Evolutionary conservation across 2,329 filamentous ascomycete genomes (phyloP), one percentile per base, ranked within the genome.

Genomic region (Berkeleyomyces rouxiae): DNA sequence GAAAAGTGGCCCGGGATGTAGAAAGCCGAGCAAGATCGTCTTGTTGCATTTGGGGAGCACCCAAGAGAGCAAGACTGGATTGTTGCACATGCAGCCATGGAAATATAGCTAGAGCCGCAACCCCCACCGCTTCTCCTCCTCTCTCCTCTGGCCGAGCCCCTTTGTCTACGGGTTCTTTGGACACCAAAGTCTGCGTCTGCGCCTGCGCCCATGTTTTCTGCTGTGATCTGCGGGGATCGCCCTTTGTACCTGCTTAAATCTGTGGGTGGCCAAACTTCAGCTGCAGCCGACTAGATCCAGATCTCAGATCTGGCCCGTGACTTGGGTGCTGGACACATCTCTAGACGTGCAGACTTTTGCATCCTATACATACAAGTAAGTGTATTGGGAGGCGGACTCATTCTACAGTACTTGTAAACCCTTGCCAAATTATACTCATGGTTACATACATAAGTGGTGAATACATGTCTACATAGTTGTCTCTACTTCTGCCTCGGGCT

Each of bases 401-500:
- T 7, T 5, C 6, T 5, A n/a, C 43, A 4, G 36, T 55, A 13
- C 39, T 23, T 23, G 23, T 23, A 49, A 49, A 49, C 46, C 46
- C 46, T 6, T 49, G 11, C 33, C 33, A 1, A 23, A 5, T 33
- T 44, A 7, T 44, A 46, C 43, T 46, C 31, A 3, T 23, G 23
- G 7, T 47, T 47, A 7, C 23, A 2, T 47, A 7, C 23, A 2
- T 23, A 23, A 2, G 23, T 23, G 23, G 23, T 42, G 33, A n/a
- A 51, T 53, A 39, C 11, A 11, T 42, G 40, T 58, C 36, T 58
- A 43, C 36, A 39, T 57, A 23, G n/a, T 23, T 31, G 37, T 44
- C 13, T 59, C 46, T 23, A 23, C 23, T 23, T 23, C 23, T 23
- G 23, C 57, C 33, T 37, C 4, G 9, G 6, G n/a, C 31, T 73